These are phyloP conservation scores for Sphagnum magellanicum DNA, from an alignment of 228 moss, liverwort and hornwort species.

Conservation along the genomic window DNA sequence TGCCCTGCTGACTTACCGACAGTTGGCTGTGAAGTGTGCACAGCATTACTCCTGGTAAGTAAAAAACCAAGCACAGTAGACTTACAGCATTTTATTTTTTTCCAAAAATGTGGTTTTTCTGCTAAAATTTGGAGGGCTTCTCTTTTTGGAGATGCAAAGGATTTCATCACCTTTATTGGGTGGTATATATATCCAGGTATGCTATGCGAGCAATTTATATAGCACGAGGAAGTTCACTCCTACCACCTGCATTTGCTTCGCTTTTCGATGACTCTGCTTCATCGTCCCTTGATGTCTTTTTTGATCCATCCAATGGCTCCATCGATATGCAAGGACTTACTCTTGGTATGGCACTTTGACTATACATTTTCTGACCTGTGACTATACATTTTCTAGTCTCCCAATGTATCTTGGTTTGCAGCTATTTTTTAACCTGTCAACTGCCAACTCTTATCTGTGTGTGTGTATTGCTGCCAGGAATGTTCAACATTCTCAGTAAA, in stretches of 20 bases:
- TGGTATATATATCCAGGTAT: slow-evolving; percentile 46
- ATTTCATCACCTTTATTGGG: no score
- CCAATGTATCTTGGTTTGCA: background rate
- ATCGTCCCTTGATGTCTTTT: slow-evolving; percentile 94
- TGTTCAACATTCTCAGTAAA: slow-evolving; percentile 92
- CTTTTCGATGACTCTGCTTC: slow-evolving; percentile 96
- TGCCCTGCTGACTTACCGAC: slow-evolving; percentile 87
- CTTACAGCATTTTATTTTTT: background rate
- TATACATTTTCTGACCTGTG: no score
- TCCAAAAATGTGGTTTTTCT: background rate
- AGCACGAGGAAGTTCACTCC: slow-evolving; percentile 89
- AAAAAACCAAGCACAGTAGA: background rate
- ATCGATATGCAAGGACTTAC: slow-evolving; percentile 95
- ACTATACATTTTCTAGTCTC: no score
- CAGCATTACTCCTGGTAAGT: slow-evolving; percentile 97
- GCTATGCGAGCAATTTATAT: slow-evolving; percentile 95
- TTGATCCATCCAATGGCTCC: slow-evolving; percentile 86
- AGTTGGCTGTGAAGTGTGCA: slow-evolving; percentile 89
- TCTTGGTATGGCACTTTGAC: slow-evolving; percentile 34
- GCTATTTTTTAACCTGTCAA: background rate
- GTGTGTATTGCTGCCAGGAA: slow-evolving; percentile 34
- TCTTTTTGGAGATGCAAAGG: no score
- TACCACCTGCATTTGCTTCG: slow-evolving; percentile 95
- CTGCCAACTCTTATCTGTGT: background rate
- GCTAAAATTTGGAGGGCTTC: no score